Percentiles rank a stretch among this genome's conserved stretches.
phyloP scores from a whole-genome alignment of 1,284 basidiomycete genomes.

The Trichosporon inkin region DNA sequence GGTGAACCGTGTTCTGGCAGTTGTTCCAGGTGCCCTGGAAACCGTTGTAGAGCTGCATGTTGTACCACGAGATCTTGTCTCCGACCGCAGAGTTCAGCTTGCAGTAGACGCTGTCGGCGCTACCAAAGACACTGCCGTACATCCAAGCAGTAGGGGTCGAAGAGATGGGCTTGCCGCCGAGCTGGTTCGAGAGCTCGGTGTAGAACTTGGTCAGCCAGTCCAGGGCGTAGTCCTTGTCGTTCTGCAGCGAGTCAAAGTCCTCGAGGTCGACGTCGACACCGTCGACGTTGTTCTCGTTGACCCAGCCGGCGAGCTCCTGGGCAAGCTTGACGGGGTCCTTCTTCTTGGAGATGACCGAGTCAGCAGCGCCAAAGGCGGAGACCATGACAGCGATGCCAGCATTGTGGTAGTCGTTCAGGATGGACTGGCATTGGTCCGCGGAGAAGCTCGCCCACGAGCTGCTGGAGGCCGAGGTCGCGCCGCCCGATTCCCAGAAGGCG shows the following conservation, averaged over 20 bases:
- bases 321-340: constrained; percentile 46
- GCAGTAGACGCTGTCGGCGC: constrained; percentile 33
- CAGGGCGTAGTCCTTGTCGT: constrained; percentile 15
- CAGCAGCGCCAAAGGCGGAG: constrained; percentile 50
- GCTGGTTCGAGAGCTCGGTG: constrained; percentile 37
- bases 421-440: constrained; percentile 29
- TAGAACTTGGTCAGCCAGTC: constrained; percentile 39
- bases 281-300: constrained; percentile 51
- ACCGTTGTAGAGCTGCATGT: constrained; percentile 51
- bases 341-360: constrained; percentile 44
- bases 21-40: constrained; percentile 20
- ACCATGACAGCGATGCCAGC: constrained; percentile 53
- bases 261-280: constrained; percentile 57
- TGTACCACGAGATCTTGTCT: constrained; percentile 30
- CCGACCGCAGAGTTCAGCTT: constrained; percentile 40
- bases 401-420: constrained; percentile 48
- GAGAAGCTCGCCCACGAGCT: constrained; percentile 40
- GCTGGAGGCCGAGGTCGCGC: constrained; percentile 24
- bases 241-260: constrained; percentile 20
- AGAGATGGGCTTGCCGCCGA: constrained; percentile 46
- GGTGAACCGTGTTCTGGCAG: constrained; percentile 19
- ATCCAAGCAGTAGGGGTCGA: constrained; percentile 31
- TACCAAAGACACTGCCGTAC: constrained; percentile 20
- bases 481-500: constrained; percentile 52
- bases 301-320: constrained; percentile 44